Percentiles rank a stretch among this genome's conserved stretches.
These are phyloP conservation scores for Eucalyptus regnans DNA, from an alignment of 345 rosid genomes.

Conservation along the genomic window DNA sequence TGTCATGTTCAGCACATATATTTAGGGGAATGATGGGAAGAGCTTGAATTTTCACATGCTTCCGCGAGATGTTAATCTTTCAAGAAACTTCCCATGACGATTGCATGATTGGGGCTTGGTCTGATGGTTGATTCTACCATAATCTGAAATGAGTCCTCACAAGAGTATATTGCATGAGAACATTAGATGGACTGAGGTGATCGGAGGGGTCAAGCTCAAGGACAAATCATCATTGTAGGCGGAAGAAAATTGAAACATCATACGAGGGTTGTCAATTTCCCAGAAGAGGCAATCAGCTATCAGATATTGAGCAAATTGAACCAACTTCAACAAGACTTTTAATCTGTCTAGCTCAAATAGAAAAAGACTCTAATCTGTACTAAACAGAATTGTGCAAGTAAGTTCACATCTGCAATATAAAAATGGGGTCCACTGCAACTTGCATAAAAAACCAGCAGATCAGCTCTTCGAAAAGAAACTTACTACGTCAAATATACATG, in stretches of 20 bases:
- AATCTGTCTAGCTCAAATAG: neutral
- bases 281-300: neutral
- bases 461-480: neutral
- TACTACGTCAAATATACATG: neutral
- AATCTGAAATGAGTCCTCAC: neutral
- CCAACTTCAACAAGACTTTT: neutral
- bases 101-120: neutral
- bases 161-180: neutral
- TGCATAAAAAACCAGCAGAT: neutral
- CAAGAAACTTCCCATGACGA: neutral
- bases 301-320: neutral
- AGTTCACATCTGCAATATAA: neutral
- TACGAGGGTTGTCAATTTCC: neutral
- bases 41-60: neutral
- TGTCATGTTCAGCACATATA: neutral
- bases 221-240: neutral
- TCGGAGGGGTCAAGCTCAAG: neutral
- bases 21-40: neutral
- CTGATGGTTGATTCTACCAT: neutral
- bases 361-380: neutral
- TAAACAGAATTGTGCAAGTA: neutral
- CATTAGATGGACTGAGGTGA: neutral
- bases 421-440: neutral
- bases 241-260: neutral
- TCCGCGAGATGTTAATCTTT: neutral